Evolutionary conservation across 2,329 filamentous ascomycete genomes (phyloP).

Genomic region (Cryphonectria japonica): DNA sequence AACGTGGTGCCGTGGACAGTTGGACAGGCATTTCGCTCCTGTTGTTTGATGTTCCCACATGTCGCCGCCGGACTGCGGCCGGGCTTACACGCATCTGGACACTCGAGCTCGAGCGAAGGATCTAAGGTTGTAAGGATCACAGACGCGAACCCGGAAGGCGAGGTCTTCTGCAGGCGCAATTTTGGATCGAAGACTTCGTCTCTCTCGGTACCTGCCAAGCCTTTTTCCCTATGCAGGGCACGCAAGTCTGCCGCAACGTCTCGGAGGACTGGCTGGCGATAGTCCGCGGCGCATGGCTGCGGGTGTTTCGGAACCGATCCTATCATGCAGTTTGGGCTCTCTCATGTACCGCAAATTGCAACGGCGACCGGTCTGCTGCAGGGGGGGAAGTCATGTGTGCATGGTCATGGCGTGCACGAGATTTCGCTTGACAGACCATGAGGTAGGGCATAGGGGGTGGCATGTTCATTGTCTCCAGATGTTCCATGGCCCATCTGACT

Average conservation of each 20-base stretch:
- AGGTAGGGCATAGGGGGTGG: neutral
- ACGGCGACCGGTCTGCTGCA: conserved; percentile 3
- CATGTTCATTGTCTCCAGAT: neutral
- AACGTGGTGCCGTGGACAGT: conserved; percentile 11
- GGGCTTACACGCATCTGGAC: conserved; percentile 17
- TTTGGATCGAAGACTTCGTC: neutral
- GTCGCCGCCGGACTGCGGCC: conserved; percentile 13
- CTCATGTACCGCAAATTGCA: neutral
- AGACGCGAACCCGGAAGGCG: conserved; percentile 1
- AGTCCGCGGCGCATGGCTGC: neutral
- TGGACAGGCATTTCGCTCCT: conserved; percentile 2
- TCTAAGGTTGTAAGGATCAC: conserved; percentile 17
- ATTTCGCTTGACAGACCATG: conserved; percentile 1
- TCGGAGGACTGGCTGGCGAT: neutral
- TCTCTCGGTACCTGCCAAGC: conserved; percentile 1
- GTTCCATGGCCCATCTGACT: neutral
- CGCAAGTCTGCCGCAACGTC: neutral
- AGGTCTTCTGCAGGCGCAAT: conserved; percentile 3
- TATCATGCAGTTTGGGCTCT: neutral
- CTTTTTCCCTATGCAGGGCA: neutral
- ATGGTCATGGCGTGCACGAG: conserved; percentile 5
- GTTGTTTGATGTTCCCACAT: conserved; percentile 13
- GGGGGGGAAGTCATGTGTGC: conserved; percentile 7
- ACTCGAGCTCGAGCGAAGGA: conserved; percentile 9
- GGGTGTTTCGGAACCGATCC: conserved; percentile 19